These are phyloP conservation scores for Paraphoma chrysanthemicola DNA, from an alignment of 2,329 filamentous ascomycete genomes.

Conservation along the genomic window DNA sequence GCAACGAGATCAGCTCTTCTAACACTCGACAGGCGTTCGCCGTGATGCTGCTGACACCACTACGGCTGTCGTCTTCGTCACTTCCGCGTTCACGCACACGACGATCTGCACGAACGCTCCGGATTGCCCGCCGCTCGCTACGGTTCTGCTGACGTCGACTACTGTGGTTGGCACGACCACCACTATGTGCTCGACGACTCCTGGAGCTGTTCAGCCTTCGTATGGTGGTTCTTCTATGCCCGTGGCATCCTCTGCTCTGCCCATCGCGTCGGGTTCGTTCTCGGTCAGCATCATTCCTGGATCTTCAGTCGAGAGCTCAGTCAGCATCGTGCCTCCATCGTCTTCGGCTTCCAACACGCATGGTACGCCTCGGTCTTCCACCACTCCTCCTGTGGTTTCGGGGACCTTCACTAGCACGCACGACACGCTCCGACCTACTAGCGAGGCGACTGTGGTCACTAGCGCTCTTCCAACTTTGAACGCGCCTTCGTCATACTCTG, in stretches of 20 bases:
- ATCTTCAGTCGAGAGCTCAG: constrained; percentile 3
- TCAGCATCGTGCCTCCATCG: constrained; percentile 5
- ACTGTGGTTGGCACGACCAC: constrained; percentile 49
- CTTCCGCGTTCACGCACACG: constrained; percentile 48
- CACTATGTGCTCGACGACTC: constrained; percentile 48
- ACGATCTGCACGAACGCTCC: constrained; percentile 45
- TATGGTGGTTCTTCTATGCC: not conserved
- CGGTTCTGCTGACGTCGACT: constrained; percentile 47
- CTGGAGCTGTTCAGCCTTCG: constrained; percentile 15
- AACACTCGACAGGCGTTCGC: constrained; percentile 14
- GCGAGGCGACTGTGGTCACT: not conserved
- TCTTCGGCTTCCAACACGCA: not conserved
- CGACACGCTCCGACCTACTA: too few relatives aligned
- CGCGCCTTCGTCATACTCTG: not conserved
- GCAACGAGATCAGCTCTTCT: constrained; percentile 1
- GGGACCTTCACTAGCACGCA: too few relatives aligned
- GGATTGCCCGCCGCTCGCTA: constrained; percentile 47
- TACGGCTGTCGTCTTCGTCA: constrained; percentile 48
- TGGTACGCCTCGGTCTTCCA: not conserved
- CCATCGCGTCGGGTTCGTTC: constrained; percentile 1
- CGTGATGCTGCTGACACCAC: constrained; percentile 34
- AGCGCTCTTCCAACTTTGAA: not conserved
- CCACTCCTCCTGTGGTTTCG: not conserved
- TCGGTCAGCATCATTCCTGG: constrained; percentile 14
- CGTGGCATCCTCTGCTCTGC: constrained; percentile 3